Evolutionary conservation across 768 basidiomycete species (phyloP).

Genomic region (Termitomyces sp.): DNA sequence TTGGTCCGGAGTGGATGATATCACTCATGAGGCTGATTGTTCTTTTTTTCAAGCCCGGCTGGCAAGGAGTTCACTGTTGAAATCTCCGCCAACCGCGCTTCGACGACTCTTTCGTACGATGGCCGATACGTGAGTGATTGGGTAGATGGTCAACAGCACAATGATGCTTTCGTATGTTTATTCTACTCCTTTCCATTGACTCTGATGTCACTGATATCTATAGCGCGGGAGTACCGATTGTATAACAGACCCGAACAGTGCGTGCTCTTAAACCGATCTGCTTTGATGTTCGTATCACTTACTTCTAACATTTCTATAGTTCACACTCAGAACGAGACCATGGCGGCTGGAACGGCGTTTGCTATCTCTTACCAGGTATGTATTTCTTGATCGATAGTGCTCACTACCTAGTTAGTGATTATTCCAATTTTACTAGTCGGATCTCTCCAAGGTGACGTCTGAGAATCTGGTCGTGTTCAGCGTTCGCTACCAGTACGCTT

Average conservation of each 20-base stretch:
- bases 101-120: constrained; percentile 38
- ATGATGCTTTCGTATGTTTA: constrained; percentile 38
- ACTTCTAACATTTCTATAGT: constrained; percentile 23
- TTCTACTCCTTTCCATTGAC: not conserved
- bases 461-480: constrained; percentile 48
- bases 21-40: not conserved
- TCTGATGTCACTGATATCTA: not conserved
- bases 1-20: not conserved
- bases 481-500: constrained; percentile 40
- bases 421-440: constrained; percentile 28
- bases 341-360: constrained; percentile 50
- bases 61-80: constrained; percentile 43
- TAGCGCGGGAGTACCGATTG: constrained; percentile 30
- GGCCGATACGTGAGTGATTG: constrained; percentile 34
- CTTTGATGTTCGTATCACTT: not conserved
- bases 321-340: constrained; percentile 45
- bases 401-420: not conserved
- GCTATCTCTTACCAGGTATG: constrained; percentile 47
- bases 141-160: constrained; percentile 40
- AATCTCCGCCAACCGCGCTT: constrained; percentile 42
- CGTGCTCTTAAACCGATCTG: constrained; percentile 14
- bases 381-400: not conserved
- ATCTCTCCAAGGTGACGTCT: constrained; percentile 37
- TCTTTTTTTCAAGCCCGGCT: constrained; percentile 31
- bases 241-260: constrained; percentile 45